phyloP scores from a whole-genome alignment of 2,329 filamentous ascomycete species.

The Epichloe scottii region DNA sequence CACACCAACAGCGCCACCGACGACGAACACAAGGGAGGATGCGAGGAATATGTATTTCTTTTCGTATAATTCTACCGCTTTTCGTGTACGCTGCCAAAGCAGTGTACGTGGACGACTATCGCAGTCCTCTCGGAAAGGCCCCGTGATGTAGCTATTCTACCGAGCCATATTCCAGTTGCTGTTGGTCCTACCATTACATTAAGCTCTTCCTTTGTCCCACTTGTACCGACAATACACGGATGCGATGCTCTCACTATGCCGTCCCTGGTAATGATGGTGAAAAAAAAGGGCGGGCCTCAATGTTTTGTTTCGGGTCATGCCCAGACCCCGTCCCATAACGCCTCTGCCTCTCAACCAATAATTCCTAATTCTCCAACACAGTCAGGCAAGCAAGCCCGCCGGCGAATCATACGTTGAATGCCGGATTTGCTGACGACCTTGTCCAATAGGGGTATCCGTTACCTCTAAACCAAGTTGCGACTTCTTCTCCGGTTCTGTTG shows the following conservation, averaged over 20 bases:
- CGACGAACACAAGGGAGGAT: no score
- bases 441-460: slow-evolving; percentile 5
- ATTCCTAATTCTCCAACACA: not conserved
- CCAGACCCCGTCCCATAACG: not conserved
- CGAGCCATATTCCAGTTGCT: not conserved
- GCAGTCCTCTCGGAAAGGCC: not conserved
- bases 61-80: not conserved
- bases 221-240: not conserved
- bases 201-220: not conserved
- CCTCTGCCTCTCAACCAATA: not conserved
- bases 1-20: not conserved
- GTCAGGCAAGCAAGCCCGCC: not conserved
- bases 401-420: no score
- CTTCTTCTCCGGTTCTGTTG: slow-evolving; percentile 39
- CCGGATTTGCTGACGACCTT: not conserved
- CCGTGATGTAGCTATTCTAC: not conserved
- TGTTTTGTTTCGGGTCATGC: not conserved
- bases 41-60: no score
- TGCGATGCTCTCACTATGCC: not conserved
- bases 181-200: not conserved
- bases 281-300: not conserved
- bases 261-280: not conserved
- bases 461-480: slow-evolving; percentile 37
- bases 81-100: not conserved
- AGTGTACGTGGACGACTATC: not conserved